Base-by-base conservation (phyloP, 768 basidiomycete species). In the Boletus pseudopeckii region DNA sequence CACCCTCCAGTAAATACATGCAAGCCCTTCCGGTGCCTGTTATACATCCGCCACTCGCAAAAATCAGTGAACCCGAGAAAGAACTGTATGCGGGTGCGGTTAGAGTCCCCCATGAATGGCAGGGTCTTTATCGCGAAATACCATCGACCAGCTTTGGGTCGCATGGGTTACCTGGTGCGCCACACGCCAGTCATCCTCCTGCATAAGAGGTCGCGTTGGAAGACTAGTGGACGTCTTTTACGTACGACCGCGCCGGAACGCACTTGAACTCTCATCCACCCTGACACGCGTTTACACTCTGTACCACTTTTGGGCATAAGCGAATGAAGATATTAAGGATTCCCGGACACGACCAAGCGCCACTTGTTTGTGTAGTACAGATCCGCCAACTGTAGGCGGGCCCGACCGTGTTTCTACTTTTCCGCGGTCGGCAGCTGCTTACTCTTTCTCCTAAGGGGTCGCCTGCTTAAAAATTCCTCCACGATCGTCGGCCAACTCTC, bases 191-290 rank as follows among this genome's bases (percentile, higher is more conserved):
- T 15, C 39, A 26, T 33, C 13, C 20, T 37, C 22, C 42, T 20
- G 15, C 7, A 22, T 32, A 42, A 17, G 45, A 18, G 28, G 58
- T 55, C n/a, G 67, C 69, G 61, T 39, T 71, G 58, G 71, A 77
- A 53, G 73, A 76, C 49, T 64, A 68, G 32, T 74, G 76, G 75
- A 66, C 68, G 7, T 72, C 71, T n/a, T 73, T 75, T 52, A 74
- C 72, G 70, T 62, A 72, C 37, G 65, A 68, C 53, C 32, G 3
- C 7, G 18, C 48, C 20, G 40, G 22, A 38, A 30, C n/a, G 2
- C 24, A 38, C 28, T 15, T 47, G 24, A 68, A 45, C 24, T 22
- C 32, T 28, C 18, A 36, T 44, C 26, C 37, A 13, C 24, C 36
- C 44, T 46, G 30, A 33, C 30, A 43, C 17, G n/a, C 34, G 28